Conservation (phyloP, 805 yeast species). For the Starmerella bombi region DNA sequence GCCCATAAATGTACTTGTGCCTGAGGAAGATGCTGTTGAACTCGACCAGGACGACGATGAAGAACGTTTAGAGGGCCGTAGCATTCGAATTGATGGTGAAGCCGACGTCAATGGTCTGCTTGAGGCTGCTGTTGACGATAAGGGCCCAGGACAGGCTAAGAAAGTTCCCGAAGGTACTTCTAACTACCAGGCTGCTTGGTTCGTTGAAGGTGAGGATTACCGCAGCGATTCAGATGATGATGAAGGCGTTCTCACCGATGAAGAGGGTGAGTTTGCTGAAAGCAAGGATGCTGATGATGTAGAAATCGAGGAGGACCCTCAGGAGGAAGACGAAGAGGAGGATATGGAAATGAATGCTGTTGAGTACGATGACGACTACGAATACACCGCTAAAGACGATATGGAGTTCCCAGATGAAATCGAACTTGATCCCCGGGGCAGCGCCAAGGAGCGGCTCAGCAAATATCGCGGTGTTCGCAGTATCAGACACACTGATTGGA, state of each 20-base stretch:
- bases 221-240: conserved; percentile 32
- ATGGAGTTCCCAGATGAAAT: conserved; percentile 91
- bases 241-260: conserved; percentile 20
- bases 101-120: conserved; percentile 32
- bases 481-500: conserved; percentile 72
- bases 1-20: conserved; percentile 24
- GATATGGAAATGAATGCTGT: conserved; percentile 41
- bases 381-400: conserved; percentile 52
- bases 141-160: conserved; percentile 24
- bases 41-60: conserved; percentile 25
- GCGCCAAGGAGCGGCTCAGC: conserved; percentile 59
- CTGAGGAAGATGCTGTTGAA: conserved; percentile 18
- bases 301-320: conserved; percentile 59
- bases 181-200: conserved; percentile 66
- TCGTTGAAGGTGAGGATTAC: conserved; percentile 35
- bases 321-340: conserved; percentile 39
- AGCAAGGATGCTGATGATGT: conserved; percentile 14
- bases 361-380: conserved; percentile 29
- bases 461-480: conserved; percentile 83
- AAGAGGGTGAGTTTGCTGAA: conserved; percentile 21
- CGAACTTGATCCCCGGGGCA: conserved; percentile 62
- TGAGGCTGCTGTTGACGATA: conserved; percentile 26
- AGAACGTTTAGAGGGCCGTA: conserved; percentile 27
- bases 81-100: conserved; percentile 47
- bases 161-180: conserved; percentile 59